Percentiles rank a stretch among this genome's conserved stretches.
phyloP scores from a whole-genome alignment of 352 stramenopile species.

The Pythium rhizo-oryzae region DNA sequence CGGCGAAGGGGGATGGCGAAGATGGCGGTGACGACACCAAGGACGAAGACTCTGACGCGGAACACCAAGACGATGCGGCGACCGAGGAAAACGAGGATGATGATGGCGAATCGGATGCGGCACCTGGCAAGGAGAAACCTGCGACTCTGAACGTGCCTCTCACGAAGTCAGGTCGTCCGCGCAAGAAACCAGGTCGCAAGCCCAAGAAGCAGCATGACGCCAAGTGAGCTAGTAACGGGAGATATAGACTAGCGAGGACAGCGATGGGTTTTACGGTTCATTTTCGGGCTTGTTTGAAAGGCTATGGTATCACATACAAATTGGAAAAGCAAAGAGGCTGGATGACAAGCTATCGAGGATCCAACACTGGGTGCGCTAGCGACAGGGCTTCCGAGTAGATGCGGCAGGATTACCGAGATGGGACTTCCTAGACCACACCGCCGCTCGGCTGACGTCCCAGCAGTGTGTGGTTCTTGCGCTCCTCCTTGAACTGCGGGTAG shows the following conservation, averaged over 20 bases:
- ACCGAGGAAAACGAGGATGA: slow-evolving; percentile 23
- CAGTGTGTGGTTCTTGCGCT: slow-evolving; percentile 73
- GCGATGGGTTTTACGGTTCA: slow-evolving; percentile 6
- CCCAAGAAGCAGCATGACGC: slow-evolving; percentile 26
- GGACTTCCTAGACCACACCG: slow-evolving; percentile 52
- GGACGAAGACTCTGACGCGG: slow-evolving; percentile 22
- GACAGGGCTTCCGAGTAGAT: background rate
- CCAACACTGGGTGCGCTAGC: background rate
- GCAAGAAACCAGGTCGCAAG: slow-evolving; percentile 66
- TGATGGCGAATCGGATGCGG: slow-evolving; percentile 24
- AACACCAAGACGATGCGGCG: slow-evolving; percentile 16
- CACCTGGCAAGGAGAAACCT: background rate
- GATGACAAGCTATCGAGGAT: background rate
- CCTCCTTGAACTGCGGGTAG: slow-evolving; percentile 63
- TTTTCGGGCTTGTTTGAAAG: slow-evolving; percentile 7
- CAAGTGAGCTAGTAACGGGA: background rate
- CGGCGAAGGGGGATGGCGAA: slow-evolving; percentile 18
- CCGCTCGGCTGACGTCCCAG: slow-evolving; percentile 64
- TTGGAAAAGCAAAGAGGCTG: slow-evolving; percentile 9
- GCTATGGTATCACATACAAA: slow-evolving; percentile 23
- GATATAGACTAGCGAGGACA: background rate
- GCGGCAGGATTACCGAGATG: background rate
- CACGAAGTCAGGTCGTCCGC: slow-evolving; percentile 46
- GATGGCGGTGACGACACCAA: slow-evolving; percentile 26
- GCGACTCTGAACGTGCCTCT: slow-evolving; percentile 21